Evolutionary conservation across 2,329 filamentous ascomycete genomes (phyloP).

Genomic region (Ascochyta viciae-villosae): DNA sequence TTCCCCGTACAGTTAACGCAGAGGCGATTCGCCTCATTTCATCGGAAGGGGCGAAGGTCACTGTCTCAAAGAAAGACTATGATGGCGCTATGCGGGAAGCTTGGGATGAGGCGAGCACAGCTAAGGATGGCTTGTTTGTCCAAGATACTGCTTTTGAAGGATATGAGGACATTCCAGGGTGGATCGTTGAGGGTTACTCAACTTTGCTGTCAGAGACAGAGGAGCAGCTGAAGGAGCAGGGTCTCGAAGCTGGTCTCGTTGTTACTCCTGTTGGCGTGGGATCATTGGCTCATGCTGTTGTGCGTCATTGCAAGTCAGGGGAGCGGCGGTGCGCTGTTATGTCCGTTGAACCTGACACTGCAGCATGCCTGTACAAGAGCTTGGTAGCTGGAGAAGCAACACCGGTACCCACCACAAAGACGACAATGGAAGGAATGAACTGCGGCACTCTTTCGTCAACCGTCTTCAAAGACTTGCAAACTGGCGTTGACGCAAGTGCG

Average conservation of each 20-base stretch:
- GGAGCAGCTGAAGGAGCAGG: constrained; percentile 59
- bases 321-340: constrained; percentile 56
- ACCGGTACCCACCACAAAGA: constrained; percentile 63
- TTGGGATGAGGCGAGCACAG: constrained; percentile 49
- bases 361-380: constrained; percentile 63
- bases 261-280: constrained; percentile 76
- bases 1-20: constrained; percentile 65
- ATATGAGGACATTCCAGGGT: constrained; percentile 72
- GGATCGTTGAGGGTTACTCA: constrained; percentile 79
- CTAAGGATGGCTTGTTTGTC: constrained; percentile 61
- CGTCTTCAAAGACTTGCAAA: constrained; percentile 67
- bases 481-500: constrained; percentile 66
- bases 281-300: constrained; percentile 73
- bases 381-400: constrained; percentile 58
- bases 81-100: constrained; percentile 66
- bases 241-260: constrained; percentile 53
- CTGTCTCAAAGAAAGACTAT: constrained; percentile 65
- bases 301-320: constrained; percentile 66
- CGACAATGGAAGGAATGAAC: constrained; percentile 77
- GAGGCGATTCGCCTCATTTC: constrained; percentile 63
- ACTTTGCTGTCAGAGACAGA: constrained; percentile 76
- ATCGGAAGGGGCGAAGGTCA: constrained; percentile 68
- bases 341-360: constrained; percentile 73
- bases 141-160: constrained; percentile 73
- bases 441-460: constrained; percentile 72